Evolutionary conservation across 2,329 filamentous ascomycete genomes (phyloP).

Genomic region (Aspergillus ochraceus): DNA sequence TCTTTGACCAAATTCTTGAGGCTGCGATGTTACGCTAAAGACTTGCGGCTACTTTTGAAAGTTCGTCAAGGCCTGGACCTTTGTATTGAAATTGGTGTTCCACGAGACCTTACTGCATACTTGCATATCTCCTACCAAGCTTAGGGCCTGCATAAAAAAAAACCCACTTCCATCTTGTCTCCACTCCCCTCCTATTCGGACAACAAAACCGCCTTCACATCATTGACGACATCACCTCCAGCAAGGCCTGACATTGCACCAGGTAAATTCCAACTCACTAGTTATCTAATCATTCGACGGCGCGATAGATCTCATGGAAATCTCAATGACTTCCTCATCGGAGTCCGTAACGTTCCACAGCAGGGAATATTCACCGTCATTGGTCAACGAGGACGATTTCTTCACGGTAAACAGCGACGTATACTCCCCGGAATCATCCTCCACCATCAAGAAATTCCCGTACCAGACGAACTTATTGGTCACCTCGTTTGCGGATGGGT

Average conservation of each 20-base stretch:
- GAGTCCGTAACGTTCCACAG: constrained; percentile 15
- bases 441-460: constrained; percentile 13
- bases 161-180: too few relatives aligned
- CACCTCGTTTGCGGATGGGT: constrained; percentile 4
- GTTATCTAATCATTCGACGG: constrained; percentile 1
- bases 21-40: not conserved
- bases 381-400: not conserved
- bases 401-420: constrained; percentile 15
- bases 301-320: constrained; percentile 12
- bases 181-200: not conserved
- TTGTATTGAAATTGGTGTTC: not conserved
- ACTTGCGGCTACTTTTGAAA: not conserved
- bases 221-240: not conserved
- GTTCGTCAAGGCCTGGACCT: not conserved
- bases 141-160: too few relatives aligned
- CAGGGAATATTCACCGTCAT: constrained; percentile 11
- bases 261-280: not conserved
- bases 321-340: constrained; percentile 5
- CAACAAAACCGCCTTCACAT: not conserved
- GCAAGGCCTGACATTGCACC: too few relatives aligned
- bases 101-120: not conserved
- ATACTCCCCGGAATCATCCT: constrained; percentile 9
- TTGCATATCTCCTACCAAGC: not conserved
- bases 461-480: constrained; percentile 16
- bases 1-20: not conserved